These are phyloP conservation scores for Lanmaoa rubissima DNA, from an alignment of 768 basidiomycete genomes.

Conservation along the genomic window DNA sequence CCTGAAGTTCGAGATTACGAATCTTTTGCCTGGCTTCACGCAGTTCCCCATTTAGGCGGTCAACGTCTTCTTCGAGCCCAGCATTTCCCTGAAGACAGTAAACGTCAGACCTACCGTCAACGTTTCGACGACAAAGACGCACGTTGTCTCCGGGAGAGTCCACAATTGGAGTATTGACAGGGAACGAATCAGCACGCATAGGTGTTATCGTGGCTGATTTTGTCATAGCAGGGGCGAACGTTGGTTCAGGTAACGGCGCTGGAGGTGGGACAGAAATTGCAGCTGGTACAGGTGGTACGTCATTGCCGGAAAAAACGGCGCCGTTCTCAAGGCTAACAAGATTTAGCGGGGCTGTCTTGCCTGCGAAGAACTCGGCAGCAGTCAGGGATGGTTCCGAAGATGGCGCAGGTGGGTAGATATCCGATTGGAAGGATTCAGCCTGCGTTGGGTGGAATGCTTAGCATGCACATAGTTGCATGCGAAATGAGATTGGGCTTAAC, in stretches of 20 bases:
- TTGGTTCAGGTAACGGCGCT: constrained; percentile 34
- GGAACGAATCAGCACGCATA: constrained; percentile 16
- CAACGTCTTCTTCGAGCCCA: constrained; percentile 55
- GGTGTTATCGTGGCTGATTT: constrained; percentile 28
- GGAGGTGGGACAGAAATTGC: constrained; percentile 31
- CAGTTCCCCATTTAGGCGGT: constrained; percentile 59
- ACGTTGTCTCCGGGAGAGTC: constrained; percentile 28
- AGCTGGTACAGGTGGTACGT: constrained; percentile 22
- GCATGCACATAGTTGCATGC: neutral
- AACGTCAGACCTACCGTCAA: neutral
- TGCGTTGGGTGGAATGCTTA: constrained; percentile 27
- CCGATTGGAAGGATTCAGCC: constrained; percentile 95
- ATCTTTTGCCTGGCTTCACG: constrained; percentile 82
- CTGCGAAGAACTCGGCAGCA: constrained; percentile 84
- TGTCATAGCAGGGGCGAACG: constrained; percentile 32
- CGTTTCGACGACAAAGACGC: constrained; percentile 16
- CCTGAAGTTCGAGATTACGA: constrained; percentile 77
- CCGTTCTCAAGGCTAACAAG: constrained; percentile 80
- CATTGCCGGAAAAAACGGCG: constrained; percentile 36
- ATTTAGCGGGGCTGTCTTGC: constrained; percentile 76
- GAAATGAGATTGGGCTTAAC: neutral
- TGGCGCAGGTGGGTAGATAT: constrained; percentile 92
- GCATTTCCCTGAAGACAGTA: constrained; percentile 13
- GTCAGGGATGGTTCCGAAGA: constrained; percentile 77
- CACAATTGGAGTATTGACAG: neutral